Conservation (phyloP, 208 protist genomes). For the Trypanosoma brucei region DNA sequence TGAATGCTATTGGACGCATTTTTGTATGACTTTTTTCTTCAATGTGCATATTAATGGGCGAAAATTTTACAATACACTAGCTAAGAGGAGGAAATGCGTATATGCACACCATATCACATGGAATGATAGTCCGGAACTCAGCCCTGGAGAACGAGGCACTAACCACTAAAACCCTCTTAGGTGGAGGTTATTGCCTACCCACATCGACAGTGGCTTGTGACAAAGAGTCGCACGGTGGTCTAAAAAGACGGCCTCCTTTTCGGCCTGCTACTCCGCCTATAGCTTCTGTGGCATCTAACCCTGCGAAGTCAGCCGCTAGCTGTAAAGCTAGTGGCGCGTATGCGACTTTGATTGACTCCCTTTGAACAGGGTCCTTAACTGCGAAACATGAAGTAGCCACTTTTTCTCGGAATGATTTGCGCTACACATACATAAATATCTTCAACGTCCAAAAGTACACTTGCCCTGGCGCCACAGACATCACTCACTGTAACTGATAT, state of each 20-base stretch:
- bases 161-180: not conserved
- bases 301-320: not conserved
- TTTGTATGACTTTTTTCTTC: conserved; percentile 2
- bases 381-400: not conserved
- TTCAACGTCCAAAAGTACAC: not conserved
- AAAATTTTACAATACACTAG: not conserved
- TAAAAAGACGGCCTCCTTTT: not conserved
- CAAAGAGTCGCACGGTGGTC: not conserved
- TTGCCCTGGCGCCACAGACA: not conserved
- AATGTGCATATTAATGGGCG: not conserved
- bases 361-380: not conserved
- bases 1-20: no score
- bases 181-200: not conserved
- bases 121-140: not conserved
- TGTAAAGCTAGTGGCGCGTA: not conserved
- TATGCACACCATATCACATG: not conserved
- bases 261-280: not conserved
- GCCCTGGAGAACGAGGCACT: not conserved
- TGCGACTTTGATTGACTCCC: not conserved
- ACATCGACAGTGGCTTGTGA: not conserved
- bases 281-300: not conserved
- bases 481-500: not conserved
- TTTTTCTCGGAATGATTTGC: not conserved
- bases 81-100: not conserved
- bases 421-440: not conserved